Evolutionary conservation across 345 rosid genomes (phyloP).

Genomic region (Carallia pectinifolia): DNA sequence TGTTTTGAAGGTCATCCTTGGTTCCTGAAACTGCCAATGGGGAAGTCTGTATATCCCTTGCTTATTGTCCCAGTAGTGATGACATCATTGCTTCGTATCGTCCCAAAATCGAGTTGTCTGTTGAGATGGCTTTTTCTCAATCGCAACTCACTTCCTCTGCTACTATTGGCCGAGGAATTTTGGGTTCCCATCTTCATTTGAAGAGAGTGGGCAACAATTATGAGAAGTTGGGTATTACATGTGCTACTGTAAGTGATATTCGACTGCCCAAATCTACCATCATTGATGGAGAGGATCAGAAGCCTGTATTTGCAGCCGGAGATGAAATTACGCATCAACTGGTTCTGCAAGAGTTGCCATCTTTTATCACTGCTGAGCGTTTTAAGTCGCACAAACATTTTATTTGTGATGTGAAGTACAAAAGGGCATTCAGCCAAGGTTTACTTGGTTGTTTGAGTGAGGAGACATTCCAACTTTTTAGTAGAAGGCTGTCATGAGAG

Average conservation of each 20-base stretch:
- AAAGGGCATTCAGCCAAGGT: conserved; percentile 23
- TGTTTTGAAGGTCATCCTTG: conserved; percentile 51
- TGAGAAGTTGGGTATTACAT: conserved; percentile 42
- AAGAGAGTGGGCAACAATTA: conserved; percentile 47
- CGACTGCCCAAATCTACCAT: conserved; percentile 69
- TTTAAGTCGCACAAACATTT: conserved; percentile 48
- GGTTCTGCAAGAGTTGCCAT: conserved; percentile 64
- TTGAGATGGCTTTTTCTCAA: conserved; percentile 45
- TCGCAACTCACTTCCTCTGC: conserved; percentile 41
- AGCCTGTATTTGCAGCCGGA: conserved; percentile 49
- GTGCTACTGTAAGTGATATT: conserved; percentile 52
- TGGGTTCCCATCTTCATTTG: conserved; percentile 57
- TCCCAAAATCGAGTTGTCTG: conserved; percentile 50
- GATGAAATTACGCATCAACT: conserved; percentile 60
- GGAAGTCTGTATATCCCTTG: conserved; percentile 81
- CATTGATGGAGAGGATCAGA: conserved; percentile 40
- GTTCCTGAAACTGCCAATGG: conserved; percentile 52
- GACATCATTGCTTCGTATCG: conserved; percentile 76
- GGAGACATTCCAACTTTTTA: conserved; percentile 58
- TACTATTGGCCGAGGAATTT: conserved; percentile 37
- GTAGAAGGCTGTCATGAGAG: conserved; percentile 23
- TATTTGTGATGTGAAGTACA: conserved; percentile 61
- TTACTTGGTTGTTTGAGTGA: conserved; percentile 65
- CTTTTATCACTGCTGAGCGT: conserved; percentile 41
- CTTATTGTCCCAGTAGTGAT: conserved; percentile 51